Conservation (phyloP, 163 green algal genomes). For the Volvox carteri region DNA sequence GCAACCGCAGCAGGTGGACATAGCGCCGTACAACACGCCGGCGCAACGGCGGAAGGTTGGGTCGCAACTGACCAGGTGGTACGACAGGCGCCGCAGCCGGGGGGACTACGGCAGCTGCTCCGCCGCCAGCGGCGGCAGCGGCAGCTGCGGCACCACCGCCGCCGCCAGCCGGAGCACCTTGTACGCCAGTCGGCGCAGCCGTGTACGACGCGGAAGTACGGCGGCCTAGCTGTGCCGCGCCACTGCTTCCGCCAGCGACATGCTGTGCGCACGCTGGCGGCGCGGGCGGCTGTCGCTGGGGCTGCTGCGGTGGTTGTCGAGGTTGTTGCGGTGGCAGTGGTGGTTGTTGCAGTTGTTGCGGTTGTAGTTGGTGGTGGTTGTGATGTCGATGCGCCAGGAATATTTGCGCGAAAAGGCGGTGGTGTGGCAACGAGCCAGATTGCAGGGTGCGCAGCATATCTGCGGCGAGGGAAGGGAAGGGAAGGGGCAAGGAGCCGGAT, state of each 20-base stretch:
- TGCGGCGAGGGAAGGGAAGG: constrained; percentile 1
- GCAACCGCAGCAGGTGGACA: constrained; percentile 60
- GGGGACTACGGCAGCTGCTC: background rate
- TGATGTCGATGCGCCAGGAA: constrained; percentile 35
- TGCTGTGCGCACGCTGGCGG: background rate
- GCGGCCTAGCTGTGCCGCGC: no score
- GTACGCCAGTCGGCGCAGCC: no score
- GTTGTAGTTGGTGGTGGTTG: background rate
- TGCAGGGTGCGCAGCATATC: constrained; percentile 50
- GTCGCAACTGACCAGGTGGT: constrained; percentile 6
- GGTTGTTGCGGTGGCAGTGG: background rate
- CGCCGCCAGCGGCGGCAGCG: background rate
- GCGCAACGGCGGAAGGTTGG: background rate
- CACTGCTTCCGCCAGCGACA: background rate
- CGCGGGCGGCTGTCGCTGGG: background rate
- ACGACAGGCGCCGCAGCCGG: background rate
- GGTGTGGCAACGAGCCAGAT: background rate
- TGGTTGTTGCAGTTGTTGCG: background rate
- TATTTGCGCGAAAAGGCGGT: constrained; percentile 59
- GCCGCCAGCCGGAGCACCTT: no score
- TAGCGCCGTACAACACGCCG: background rate
- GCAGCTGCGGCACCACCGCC: background rate
- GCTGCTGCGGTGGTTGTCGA: background rate
- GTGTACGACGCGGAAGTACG: no score
- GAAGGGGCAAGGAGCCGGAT: no score